phyloP scores from a whole-genome alignment of 2,329 filamentous ascomycete species.

The Botrytis hyacinthi region DNA sequence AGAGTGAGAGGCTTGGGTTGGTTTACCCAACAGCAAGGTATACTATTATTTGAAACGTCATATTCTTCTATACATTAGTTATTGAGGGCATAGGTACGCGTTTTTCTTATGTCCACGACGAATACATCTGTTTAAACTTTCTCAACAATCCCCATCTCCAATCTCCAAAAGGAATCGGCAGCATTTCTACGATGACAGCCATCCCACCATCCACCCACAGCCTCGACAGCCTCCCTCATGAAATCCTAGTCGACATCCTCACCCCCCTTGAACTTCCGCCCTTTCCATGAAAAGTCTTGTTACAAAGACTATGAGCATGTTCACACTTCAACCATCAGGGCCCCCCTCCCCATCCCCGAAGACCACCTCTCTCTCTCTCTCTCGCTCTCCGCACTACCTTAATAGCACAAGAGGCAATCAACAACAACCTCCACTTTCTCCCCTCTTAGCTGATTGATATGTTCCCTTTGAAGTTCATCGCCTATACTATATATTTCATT shows the following conservation, averaged over 20 bases:
- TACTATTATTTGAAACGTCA: background rate
- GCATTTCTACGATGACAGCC: background rate
- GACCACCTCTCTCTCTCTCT: no score
- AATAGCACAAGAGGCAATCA: no score
- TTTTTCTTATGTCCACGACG: background rate
- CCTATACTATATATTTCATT: conserved; percentile 33
- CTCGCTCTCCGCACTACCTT: background rate
- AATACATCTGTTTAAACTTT: background rate
- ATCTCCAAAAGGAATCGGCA: background rate
- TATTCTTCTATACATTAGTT: background rate
- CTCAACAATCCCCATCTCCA: background rate
- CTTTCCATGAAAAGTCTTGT: background rate
- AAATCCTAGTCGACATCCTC: conserved; percentile 36
- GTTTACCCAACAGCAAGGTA: background rate
- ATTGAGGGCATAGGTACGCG: background rate
- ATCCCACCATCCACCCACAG: background rate
- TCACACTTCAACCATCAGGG: background rate
- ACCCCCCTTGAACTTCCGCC: background rate
- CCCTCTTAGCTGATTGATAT: conserved; percentile 32
- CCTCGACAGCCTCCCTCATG: conserved; percentile 35
- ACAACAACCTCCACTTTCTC: conserved; percentile 26
- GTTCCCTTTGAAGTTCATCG: conserved; percentile 34
- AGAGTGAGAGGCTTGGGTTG: background rate
- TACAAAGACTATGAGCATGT: background rate
- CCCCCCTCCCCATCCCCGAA: conserved; percentile 9